Evolutionary conservation across 495 filamentous ascomycete genomes (phyloP).

Genomic region (Cenococcum geophilum): DNA sequence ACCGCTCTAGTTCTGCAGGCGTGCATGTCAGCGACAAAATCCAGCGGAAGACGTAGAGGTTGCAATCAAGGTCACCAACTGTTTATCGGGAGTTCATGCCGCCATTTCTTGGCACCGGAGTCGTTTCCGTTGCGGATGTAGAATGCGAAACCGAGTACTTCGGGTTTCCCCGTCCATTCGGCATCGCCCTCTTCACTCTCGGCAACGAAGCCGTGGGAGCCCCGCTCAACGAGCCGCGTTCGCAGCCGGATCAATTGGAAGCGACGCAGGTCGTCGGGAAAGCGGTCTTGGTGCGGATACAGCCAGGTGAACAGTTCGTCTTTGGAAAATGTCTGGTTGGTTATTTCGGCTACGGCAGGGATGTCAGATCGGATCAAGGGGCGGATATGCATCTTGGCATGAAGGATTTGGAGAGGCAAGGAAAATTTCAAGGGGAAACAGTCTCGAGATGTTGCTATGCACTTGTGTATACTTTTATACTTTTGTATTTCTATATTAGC

Average conservation of each 20-base stretch:
- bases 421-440: too few species aligned
- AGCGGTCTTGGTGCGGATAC: conserved; percentile 13
- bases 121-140: conserved; percentile 14
- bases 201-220: conserved; percentile 20
- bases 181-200: conserved; percentile 14
- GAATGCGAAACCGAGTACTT: conserved; percentile 20
- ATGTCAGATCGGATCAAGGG: neutral
- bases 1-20: conserved; percentile 16
- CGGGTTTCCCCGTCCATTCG: conserved; percentile 16
- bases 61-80: neutral
- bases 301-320: conserved; percentile 14
- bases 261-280: conserved; percentile 23
- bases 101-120: conserved; percentile 5
- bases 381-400: conserved; percentile 1
- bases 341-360: neutral
- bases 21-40: neutral
- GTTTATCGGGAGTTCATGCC: conserved; percentile 6
- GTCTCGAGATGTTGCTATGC: too few species aligned
- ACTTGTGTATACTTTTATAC: too few species aligned
- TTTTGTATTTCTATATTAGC: too few species aligned
- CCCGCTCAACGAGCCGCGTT: conserved; percentile 14
- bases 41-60: too few species aligned
- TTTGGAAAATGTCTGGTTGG: conserved; percentile 3
- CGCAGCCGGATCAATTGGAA: conserved; percentile 18
- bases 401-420: too few species aligned